Base-by-base conservation (phyloP, 2,329 filamentous ascomycete genomes). In the Eutypella sp. region DNA sequence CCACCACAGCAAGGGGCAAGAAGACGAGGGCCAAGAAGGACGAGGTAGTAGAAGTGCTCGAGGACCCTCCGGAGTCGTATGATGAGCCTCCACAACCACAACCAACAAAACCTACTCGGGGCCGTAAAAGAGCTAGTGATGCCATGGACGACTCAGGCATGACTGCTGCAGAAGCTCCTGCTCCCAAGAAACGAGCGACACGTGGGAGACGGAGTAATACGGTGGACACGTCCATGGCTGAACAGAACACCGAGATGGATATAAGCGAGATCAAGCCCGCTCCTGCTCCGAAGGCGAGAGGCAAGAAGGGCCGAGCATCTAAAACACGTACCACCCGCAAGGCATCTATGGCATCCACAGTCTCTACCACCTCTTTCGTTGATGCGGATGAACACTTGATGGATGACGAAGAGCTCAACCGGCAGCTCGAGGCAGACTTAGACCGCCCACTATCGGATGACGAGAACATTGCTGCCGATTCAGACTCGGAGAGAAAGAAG, bases 351-450 rank as follows among this genome's bases (percentile, higher is more conserved):
- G 66, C 71, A 27, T 76, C 79, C 1, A 74, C 72, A 27, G 66
- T 69, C 0, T 67, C 70, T 2, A 57, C 67, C 7, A 67, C 57
- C 4, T 68, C 68, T 2, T 47, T 69, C 4, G 60, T 61, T 27
- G 25, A 52, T 29, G 60, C 57, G 3, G 62, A 70, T n/a, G 66
- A 66, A 15, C 64, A 64, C 4, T 64, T 78, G 10, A 75, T 76
- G 0, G 73, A 80, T 45, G 82, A 87, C 49, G 78, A 81, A 2
- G 83, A 86, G 51, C 75, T 87, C 31, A 81, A 88, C 42, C 76
- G 76, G 19, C 79, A 80, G 41, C 68, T 88, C 1, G 77, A 85
- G 56, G 81, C 78, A 2, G 84, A 85, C 47, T 71, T 87, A 9
- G 78, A 84, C 37, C 69, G 73, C 24, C 76, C 73, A 1, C 58